A percentile compares a stretch with the other conserved stretches of the same genome.
These are phyloP conservation scores for Penicillium herquei DNA, from an alignment of 495 filamentous ascomycete species.

Conservation along the genomic window DNA sequence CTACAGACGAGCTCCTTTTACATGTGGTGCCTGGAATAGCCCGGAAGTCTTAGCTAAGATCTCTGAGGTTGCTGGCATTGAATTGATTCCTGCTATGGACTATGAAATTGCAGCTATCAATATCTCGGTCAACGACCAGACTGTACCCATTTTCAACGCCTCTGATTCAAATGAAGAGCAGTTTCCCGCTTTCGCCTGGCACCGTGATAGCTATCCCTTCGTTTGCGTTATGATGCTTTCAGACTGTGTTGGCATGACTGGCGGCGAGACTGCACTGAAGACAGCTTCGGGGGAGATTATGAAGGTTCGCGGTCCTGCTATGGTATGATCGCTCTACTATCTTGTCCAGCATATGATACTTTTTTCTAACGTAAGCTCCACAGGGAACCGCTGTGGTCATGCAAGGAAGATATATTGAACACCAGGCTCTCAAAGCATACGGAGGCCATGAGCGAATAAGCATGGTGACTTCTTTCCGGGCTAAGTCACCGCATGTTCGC, in stretches of 20 bases:
- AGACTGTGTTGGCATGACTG: slow-evolving; percentile 67
- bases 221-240: slow-evolving; percentile 78
- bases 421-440: slow-evolving; percentile 62
- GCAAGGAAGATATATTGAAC: slow-evolving; percentile 72
- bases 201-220: slow-evolving; percentile 73
- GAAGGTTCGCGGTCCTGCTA: slow-evolving; percentile 67
- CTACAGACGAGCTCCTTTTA: slow-evolving; percentile 59
- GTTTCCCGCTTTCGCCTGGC: slow-evolving; percentile 64
- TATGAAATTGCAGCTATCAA: slow-evolving; percentile 74
- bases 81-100: slow-evolving; percentile 65
- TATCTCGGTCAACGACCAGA: slow-evolving; percentile 55
- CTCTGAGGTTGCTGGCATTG: slow-evolving; percentile 68
- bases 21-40: slow-evolving; percentile 66
- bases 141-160: too few species aligned
- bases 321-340: slow-evolving; percentile 40
- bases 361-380: slow-evolving; percentile 28
- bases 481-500: slow-evolving; percentile 49
- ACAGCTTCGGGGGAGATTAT: slow-evolving; percentile 59
- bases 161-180: slow-evolving; percentile 36
- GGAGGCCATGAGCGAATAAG: slow-evolving; percentile 66
- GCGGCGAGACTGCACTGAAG: slow-evolving; percentile 68
- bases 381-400: slow-evolving; percentile 68
- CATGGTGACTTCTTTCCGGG: slow-evolving; percentile 70
- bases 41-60: slow-evolving; percentile 60
- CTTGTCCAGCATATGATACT: too few species aligned